Conservation (phyloP, 441 rosid genomes). For the Isatis lusitanica region DNA sequence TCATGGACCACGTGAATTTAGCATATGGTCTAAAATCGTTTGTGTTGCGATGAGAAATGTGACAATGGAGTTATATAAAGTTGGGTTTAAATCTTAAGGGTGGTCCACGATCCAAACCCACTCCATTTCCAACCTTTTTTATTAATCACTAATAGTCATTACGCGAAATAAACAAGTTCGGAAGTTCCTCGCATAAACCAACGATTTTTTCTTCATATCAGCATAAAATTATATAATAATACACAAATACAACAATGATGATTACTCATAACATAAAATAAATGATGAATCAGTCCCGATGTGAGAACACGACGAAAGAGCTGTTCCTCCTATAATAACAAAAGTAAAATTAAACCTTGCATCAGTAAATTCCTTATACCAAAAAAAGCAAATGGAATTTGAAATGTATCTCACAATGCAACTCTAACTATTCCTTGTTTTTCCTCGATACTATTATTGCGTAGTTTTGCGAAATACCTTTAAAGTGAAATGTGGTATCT, state of each 20-base stretch:
- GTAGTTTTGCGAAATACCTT: background rate
- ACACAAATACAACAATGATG: slow-evolving; percentile 13
- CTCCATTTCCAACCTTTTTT: background rate
- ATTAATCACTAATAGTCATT: background rate
- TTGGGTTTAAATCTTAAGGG: background rate
- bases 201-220: slow-evolving; percentile 18
- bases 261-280: slow-evolving; percentile 21
- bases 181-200: slow-evolving; percentile 17
- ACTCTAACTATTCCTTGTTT: background rate
- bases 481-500: background rate
- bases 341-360: background rate
- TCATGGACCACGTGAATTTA: slow-evolving; percentile 8
- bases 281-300: slow-evolving; percentile 24
- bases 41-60: slow-evolving; percentile 1
- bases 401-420: background rate
- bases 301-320: slow-evolving; percentile 4
- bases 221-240: background rate
- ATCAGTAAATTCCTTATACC: background rate
- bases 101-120: slow-evolving; percentile 10
- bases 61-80: background rate
- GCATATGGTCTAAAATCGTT: background rate
- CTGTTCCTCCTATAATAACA: slow-evolving; percentile 21
- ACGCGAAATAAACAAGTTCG: background rate
- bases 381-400: background rate
- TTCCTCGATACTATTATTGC: background rate